Evolutionary conservation across 225 moss, liverwort and hornwort species (phyloP).

Genomic region (Marchantia polymorpha): DNA sequence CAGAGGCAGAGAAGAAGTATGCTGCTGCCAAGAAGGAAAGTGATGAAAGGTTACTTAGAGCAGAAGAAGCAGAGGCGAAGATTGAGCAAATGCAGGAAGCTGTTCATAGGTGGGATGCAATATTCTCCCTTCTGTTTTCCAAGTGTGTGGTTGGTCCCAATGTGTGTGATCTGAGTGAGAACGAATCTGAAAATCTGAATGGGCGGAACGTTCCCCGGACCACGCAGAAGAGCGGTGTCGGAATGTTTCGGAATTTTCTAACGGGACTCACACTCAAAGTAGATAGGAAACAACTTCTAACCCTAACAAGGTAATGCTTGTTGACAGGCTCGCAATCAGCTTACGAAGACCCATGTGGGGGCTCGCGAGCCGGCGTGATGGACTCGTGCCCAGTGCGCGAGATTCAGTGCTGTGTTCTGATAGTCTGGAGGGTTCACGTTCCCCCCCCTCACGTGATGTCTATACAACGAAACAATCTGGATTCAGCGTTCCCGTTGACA

Average conservation of each 20-base stretch:
- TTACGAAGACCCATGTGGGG: conserved; percentile 46
- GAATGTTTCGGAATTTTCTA: conserved; percentile 17
- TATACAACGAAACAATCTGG: conserved; percentile 23
- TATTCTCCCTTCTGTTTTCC: neutral
- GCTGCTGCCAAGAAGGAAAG: conserved; percentile 65
- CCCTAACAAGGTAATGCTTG: conserved; percentile 38
- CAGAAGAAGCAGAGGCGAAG: conserved; percentile 83
- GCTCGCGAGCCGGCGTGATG: conserved; percentile 37
- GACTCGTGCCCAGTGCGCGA: conserved; percentile 38
- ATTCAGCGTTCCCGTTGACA: conserved; percentile 28
- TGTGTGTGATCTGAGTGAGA: conserved; percentile 9
- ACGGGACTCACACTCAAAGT: conserved; percentile 18
- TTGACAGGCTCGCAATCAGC: conserved; percentile 41
- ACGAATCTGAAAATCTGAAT: neutral
- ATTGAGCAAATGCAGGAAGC: conserved; percentile 83
- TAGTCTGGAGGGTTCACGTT: conserved; percentile 24
- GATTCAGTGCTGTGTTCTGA: conserved; percentile 30
- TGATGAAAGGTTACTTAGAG: conserved; percentile 70
- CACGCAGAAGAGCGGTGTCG: conserved; percentile 29
- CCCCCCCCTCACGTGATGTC: conserved; percentile 29
- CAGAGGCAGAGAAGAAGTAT: conserved; percentile 61
- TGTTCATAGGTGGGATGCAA: conserved; percentile 65
- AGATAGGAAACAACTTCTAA: conserved; percentile 35
- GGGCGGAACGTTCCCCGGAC: neutral
- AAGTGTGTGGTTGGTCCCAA: conserved; percentile 11